phyloP scores from a whole-genome alignment of 768 basidiomycete species.

The Sarcomyxa edulis region DNA sequence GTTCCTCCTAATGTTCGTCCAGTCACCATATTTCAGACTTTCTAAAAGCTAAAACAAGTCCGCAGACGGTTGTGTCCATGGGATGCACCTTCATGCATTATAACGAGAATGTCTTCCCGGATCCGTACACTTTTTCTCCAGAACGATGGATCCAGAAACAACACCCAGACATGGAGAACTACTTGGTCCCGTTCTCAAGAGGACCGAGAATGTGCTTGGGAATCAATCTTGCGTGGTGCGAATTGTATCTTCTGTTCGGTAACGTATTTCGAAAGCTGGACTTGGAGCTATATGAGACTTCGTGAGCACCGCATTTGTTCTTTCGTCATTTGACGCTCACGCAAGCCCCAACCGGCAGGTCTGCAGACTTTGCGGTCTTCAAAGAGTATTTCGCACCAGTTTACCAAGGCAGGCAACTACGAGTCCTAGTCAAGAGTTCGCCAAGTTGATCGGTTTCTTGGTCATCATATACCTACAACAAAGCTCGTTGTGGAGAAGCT shows the following conservation, averaged over 20 bases:
- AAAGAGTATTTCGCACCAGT: slow-evolving; percentile 31
- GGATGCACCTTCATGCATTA: slow-evolving; percentile 32
- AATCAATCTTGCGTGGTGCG: slow-evolving; percentile 38
- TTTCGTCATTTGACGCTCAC: not conserved
- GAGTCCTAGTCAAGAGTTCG: slow-evolving; percentile 15
- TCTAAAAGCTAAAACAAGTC: not conserved
- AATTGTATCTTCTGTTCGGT: slow-evolving; percentile 34
- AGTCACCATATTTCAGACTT: slow-evolving; percentile 13
- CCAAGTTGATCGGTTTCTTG: too few relatives aligned
- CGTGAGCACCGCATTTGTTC: slow-evolving; percentile 14
- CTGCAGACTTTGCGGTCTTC: slow-evolving; percentile 24
- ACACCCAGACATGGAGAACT: slow-evolving; percentile 25
- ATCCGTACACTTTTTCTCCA: slow-evolving; percentile 32
- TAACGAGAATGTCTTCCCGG: slow-evolving; percentile 27
- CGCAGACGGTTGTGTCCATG: slow-evolving; percentile 37
- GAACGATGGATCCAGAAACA: slow-evolving; percentile 35
- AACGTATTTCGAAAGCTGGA: slow-evolving; percentile 35
- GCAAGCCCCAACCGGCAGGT: slow-evolving; percentile 1
- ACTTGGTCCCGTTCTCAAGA: slow-evolving; percentile 37
- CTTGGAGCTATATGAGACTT: slow-evolving; percentile 24
- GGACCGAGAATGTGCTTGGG: slow-evolving; percentile 41
- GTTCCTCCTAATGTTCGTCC: slow-evolving; percentile 33
- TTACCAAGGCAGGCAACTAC: slow-evolving; percentile 22
- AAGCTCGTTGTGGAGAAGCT: too few relatives aligned
- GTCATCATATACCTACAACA: too few relatives aligned